Percentiles rank a stretch among this genome's conserved stretches.
phyloP scores from a whole-genome alignment of 768 basidiomycete species.

The Boletus edulis region DNA sequence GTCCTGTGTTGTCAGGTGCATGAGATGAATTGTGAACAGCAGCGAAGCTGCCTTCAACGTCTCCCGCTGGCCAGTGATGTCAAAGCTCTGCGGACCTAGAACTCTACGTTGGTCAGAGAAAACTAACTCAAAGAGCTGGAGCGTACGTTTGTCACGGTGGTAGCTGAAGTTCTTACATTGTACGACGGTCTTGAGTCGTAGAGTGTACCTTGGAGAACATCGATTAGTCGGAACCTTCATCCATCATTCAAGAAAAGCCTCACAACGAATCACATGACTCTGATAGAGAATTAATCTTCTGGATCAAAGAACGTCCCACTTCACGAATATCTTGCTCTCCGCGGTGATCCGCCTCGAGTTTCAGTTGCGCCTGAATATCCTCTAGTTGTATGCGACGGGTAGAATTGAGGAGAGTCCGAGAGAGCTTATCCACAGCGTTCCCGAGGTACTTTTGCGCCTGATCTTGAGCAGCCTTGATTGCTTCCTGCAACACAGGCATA shows the following conservation, averaged over 20 bases:
- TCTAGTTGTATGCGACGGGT: constrained; percentile 17
- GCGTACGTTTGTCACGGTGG: constrained; percentile 4
- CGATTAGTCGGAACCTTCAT: background rate
- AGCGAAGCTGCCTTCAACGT: constrained; percentile 19
- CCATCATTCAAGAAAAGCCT: background rate
- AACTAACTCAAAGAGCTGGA: background rate
- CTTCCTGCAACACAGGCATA: constrained; percentile 19
- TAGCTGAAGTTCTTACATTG: background rate
- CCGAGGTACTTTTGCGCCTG: constrained; percentile 21
- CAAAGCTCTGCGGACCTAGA: constrained; percentile 16
- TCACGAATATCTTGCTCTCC: constrained; percentile 19
- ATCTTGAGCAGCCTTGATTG: constrained; percentile 6
- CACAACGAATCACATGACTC: constrained; percentile 17
- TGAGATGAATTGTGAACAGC: constrained; percentile 25
- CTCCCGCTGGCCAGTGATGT: constrained; percentile 18
- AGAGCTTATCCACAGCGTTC: constrained; percentile 16
- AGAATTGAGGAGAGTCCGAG: constrained; percentile 9
- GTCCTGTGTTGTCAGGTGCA: constrained; percentile 31
- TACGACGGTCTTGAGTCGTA: constrained; percentile 12
- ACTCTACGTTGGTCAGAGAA: background rate
- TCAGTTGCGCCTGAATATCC: constrained; percentile 12
- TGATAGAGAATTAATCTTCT: constrained; percentile 19
- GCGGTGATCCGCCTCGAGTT: constrained; percentile 8
- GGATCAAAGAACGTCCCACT: constrained; percentile 7
- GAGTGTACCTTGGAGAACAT: constrained; percentile 10